phyloP scores from a whole-genome alignment of 805 yeast species.

The Blastobotrys attinorum region DNA sequence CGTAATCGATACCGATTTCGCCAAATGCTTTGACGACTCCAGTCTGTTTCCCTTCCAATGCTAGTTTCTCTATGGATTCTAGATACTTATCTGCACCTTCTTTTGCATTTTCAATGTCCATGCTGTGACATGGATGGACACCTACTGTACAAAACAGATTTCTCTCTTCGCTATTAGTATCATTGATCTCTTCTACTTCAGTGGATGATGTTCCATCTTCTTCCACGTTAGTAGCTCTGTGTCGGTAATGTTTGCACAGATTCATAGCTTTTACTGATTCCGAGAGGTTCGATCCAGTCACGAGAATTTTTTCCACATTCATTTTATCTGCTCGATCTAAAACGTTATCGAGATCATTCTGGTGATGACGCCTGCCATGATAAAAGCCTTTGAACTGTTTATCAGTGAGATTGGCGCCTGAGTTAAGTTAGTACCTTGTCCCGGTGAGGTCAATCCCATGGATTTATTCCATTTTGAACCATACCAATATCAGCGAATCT shows the following conservation, averaged over 20 bases:
- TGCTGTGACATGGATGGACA: constrained; percentile 88
- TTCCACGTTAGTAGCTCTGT: constrained; percentile 15
- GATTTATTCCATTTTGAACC: too few species aligned
- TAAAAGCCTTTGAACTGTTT: constrained; percentile 79
- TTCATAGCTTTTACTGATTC: constrained; percentile 61
- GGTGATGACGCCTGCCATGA: constrained; percentile 61
- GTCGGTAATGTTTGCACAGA: constrained; percentile 37
- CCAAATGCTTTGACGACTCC: constrained; percentile 79
- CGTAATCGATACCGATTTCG: constrained; percentile 93
- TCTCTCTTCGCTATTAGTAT: too few species aligned
- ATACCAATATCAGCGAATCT: too few species aligned
- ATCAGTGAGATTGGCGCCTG: constrained; percentile 72
- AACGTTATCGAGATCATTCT: constrained; percentile 56
- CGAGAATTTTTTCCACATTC: constrained; percentile 60
- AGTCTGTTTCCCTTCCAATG: constrained; percentile 36
- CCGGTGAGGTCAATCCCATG: too few species aligned
- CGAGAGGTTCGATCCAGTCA: constrained; percentile 72
- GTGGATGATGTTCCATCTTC: too few species aligned
- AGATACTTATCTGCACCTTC: constrained; percentile 34
- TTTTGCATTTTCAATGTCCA: constrained; percentile 36
- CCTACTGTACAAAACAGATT: constrained; percentile 77
- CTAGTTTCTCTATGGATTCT: constrained; percentile 40
- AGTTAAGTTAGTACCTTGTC: too few species aligned
- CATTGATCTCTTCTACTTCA: too few species aligned
- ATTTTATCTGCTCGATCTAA: constrained; percentile 56